Evolutionary conservation across 108 stramenopile genomes (phyloP).

Genomic region (Epithemia pelagica): DNA sequence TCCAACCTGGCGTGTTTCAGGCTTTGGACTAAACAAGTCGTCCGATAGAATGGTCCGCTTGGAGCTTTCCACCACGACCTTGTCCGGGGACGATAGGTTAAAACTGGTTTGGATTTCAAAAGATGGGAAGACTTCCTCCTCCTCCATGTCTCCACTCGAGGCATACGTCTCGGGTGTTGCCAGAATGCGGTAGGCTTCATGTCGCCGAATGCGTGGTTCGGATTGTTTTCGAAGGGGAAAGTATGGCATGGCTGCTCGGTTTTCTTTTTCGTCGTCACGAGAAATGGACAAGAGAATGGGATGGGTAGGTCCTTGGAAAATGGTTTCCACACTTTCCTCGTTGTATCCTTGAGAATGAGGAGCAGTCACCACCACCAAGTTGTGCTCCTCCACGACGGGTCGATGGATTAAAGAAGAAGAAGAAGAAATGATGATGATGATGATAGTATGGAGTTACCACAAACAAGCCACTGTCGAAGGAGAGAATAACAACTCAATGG

Average conservation of each 20-base stretch:
- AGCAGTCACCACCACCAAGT: too few species aligned
- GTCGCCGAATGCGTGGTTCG: not conserved
- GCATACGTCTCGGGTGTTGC: not conserved
- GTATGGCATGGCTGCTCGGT: not conserved
- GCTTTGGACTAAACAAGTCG: not conserved
- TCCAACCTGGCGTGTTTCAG: not conserved
- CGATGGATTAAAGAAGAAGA: not conserved
- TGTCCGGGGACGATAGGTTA: not conserved
- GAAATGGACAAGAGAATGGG: not conserved
- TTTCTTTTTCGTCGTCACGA: not conserved
- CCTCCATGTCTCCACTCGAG: not conserved
- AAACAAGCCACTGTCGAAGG: not conserved
- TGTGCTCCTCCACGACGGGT: not conserved
- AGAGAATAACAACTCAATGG: too few species aligned
- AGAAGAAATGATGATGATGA: not conserved
- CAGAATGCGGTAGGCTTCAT: not conserved
- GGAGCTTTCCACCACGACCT: not conserved
- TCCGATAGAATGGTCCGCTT: not conserved
- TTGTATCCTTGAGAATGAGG: not conserved
- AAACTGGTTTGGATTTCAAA: not conserved
- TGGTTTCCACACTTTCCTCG: not conserved
- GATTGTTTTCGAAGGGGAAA: not conserved
- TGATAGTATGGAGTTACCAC: not conserved
- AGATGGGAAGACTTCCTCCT: not conserved
- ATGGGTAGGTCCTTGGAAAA: not conserved